Evolutionary conservation across 441 rosid genomes (phyloP), one percentile per base, ranked within the genome.

Genomic region (Euphorbia corollata): DNA sequence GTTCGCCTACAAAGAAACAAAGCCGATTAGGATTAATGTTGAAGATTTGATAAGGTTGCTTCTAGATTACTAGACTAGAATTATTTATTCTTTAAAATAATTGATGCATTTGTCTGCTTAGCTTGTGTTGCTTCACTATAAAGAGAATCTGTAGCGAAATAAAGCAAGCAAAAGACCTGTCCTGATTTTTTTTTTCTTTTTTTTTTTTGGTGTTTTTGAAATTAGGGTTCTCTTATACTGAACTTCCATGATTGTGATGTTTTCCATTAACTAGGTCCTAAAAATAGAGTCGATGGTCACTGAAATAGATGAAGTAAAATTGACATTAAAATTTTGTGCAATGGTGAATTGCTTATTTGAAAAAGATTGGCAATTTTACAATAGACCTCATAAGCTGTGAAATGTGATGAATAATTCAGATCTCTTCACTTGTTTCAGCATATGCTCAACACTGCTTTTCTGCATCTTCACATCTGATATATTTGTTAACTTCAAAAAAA

Each of bases 331-430:
- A 23, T 64, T 22, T 48, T 54, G 56, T 11, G 4, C 2, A 56
- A 32, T 43, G 55, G n/a, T 69, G 45, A 64, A 22, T 43, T 32
- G 39, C 47, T 61, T 39, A 65, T 59, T 20, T 59, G 45, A 64
- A 62, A 47, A 61, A 64, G 23, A 57, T 41, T 68, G 59, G 6
- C 57, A 53, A 19, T 53, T 9, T 18, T 23, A 53, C 6, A 53
- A 53, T 53, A 53, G 23, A 53, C 1, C 57, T 8, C 38, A 7
- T 27, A 23, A 59, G 67, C 39, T 71, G 56, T 45, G 50, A 38
- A 30, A 38, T 53, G 47, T 27, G 20, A 39, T 43, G 63, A 56
- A 43, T 24, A 4, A 20, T 48, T 15, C 20, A 5, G 1, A n/a
- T 59, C 48, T 61, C 30, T 47, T 2, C 47, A 54, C 48, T 22